A percentile compares a stretch with the other conserved stretches of the same genome.
phyloP scores from a whole-genome alignment of 1,139 yeast species.

The Suzukiozyma palmioleophila region DNA sequence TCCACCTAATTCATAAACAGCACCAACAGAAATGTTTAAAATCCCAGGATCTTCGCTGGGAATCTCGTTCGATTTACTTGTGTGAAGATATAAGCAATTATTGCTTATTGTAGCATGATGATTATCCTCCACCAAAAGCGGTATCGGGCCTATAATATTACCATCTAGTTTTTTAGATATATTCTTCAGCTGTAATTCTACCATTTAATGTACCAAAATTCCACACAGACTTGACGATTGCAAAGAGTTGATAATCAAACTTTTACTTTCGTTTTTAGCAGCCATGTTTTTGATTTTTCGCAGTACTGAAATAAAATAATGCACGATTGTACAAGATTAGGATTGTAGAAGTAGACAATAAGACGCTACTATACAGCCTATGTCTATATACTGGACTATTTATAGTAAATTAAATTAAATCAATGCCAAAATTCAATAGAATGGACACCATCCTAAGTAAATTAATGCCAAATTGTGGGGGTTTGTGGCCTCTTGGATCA shows the following conservation, averaged over 20 bases:
- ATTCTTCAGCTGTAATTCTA: neutral
- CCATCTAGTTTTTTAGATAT: constrained; percentile 1
- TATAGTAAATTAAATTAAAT: too few relatives aligned
- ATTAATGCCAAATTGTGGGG: constrained; percentile 65
- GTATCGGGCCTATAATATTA: constrained; percentile 3
- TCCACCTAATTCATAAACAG: constrained; percentile 10
- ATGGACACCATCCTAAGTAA: constrained; percentile 81
- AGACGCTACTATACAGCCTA: too few relatives aligned
- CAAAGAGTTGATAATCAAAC: neutral
- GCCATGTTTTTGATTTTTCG: neutral
- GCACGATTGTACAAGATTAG: too few relatives aligned
- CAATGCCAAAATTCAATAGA: constrained; percentile 22
- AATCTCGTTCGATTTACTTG: constrained; percentile 8
- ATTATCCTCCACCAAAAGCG: neutral
- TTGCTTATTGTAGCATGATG: constrained; percentile 5
- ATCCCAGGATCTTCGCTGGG: constrained; percentile 12
- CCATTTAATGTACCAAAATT: neutral
- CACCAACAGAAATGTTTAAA: constrained; percentile 10
- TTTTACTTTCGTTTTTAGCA: constrained; percentile 1
- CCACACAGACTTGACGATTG: neutral
- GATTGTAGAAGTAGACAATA: too few relatives aligned
- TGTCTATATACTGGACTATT: too few relatives aligned
- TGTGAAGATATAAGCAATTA: constrained; percentile 11
- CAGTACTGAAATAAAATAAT: neutral
- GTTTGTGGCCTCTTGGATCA: constrained; percentile 74